phyloP scores from a whole-genome alignment of 1,139 yeast genomes.

The Taphrina wiesneri region DNA sequence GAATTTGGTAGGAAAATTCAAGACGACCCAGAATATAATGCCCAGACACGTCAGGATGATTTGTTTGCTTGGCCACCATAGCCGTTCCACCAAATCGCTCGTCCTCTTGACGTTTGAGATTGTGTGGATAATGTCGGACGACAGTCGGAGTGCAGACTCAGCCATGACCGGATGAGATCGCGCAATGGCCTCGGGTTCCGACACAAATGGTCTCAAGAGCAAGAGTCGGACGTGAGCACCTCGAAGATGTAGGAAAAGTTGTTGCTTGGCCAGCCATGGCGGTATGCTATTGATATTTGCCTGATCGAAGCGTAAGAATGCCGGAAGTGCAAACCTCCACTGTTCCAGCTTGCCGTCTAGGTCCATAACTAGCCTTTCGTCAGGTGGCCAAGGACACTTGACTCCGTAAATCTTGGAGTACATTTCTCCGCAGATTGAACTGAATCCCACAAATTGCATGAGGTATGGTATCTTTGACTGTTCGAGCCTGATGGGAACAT shows the following conservation, averaged over 20 bases:
- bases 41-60: slow-evolving; percentile 24
- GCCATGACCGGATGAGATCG: slow-evolving; percentile 15
- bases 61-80: slow-evolving; percentile 30
- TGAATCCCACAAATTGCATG: slow-evolving; percentile 21
- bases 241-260: slow-evolving; percentile 21
- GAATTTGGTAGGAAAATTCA: slow-evolving; percentile 20
- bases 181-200: slow-evolving; percentile 16
- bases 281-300: slow-evolving; percentile 4
- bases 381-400: slow-evolving; percentile 28
- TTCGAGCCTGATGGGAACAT: slow-evolving; percentile 17
- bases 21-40: slow-evolving; percentile 24
- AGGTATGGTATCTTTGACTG: slow-evolving; percentile 31
- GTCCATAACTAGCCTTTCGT: slow-evolving; percentile 6
- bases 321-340: slow-evolving; percentile 27
- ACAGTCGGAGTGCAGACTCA: slow-evolving; percentile 19
- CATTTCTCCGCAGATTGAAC: slow-evolving; percentile 21
- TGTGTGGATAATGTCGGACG: slow-evolving; percentile 27
- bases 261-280: slow-evolving; percentile 28
- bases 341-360: slow-evolving; percentile 22
- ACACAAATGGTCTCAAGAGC: slow-evolving; percentile 22
- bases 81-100: slow-evolving; percentile 17
- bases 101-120: slow-evolving; percentile 26
- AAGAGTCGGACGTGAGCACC: slow-evolving; percentile 25
- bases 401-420: slow-evolving; percentile 21
- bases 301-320: slow-evolving; percentile 23